These are phyloP conservation scores for Colletotrichum musicola DNA, from an alignment of 2,329 filamentous ascomycete species.

Conservation along the genomic window DNA sequence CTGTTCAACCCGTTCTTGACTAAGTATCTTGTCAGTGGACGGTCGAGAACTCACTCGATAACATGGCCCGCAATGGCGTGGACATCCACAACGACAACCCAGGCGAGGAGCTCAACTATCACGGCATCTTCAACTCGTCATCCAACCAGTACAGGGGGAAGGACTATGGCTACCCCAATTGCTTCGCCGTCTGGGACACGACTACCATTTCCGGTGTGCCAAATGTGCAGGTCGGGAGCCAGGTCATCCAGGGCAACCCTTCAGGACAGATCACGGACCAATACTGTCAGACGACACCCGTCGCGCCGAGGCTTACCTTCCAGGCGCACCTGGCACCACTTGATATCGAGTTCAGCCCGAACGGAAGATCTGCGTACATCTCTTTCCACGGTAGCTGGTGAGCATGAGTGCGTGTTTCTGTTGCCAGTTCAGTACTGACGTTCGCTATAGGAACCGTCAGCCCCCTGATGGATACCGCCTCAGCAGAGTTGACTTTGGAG, in stretches of 20 bases:
- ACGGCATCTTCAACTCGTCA: conserved; percentile 65
- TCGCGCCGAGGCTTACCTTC: conserved; percentile 68
- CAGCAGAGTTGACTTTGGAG: conserved; percentile 51
- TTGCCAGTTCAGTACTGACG: conserved; percentile 2
- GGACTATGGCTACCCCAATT: conserved; percentile 49
- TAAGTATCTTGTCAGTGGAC: conserved; percentile 51
- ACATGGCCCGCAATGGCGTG: conserved; percentile 67
- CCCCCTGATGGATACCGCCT: conserved; percentile 55
- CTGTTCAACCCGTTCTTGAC: background rate
- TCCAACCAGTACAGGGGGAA: conserved; percentile 50
- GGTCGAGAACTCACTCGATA: conserved; percentile 79
- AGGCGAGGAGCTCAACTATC: conserved; percentile 80
- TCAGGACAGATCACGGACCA: conserved; percentile 39
- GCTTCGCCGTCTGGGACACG: conserved; percentile 72
- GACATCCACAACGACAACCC: conserved; percentile 78
- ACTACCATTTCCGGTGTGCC: conserved; percentile 55
- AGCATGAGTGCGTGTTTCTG: conserved; percentile 41
- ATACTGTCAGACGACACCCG: conserved; percentile 54
- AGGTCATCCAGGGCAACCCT: conserved; percentile 59
- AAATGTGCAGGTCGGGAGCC: conserved; percentile 59
- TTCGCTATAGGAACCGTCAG: conserved; percentile 46
- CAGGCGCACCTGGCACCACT: conserved; percentile 78
- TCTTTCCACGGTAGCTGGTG: conserved; percentile 81
- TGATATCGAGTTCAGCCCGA: conserved; percentile 75
- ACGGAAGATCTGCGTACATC: conserved; percentile 72